These are phyloP conservation scores for Penicillium maclennaniae DNA, from an alignment of 495 filamentous ascomycete species.

Conservation along the genomic window DNA sequence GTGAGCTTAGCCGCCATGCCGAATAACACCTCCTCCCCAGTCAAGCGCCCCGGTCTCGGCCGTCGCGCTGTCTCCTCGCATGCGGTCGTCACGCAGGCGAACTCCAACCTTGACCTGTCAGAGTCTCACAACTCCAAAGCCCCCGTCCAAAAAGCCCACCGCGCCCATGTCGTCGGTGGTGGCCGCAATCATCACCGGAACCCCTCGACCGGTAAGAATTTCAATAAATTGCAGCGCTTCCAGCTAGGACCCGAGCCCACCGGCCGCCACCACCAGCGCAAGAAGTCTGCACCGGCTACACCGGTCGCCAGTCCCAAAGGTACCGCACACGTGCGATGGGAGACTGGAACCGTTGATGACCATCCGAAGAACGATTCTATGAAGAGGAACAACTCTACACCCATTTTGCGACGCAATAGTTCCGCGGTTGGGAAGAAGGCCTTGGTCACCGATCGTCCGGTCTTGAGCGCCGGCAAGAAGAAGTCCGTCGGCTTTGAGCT, in stretches of 20 bases:
- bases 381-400: conserved; percentile 46
- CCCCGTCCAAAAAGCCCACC: conserved; percentile 30
- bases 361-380: conserved; percentile 32
- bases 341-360: conserved; percentile 28
- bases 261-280: conserved; percentile 44
- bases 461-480: conserved; percentile 39
- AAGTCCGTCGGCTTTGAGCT: conserved; percentile 48
- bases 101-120: conserved; percentile 34
- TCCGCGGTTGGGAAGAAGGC: conserved; percentile 36
- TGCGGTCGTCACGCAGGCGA: conserved; percentile 41
- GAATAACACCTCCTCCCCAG: conserved; percentile 42
- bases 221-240: conserved; percentile 41
- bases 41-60: conserved; percentile 46
- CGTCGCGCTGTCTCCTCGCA: conserved; percentile 48
- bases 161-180: conserved; percentile 43
- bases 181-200: conserved; percentile 45
- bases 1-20: conserved; percentile 35
- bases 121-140: conserved; percentile 33
- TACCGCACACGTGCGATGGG: conserved; percentile 39
- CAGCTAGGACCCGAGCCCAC: conserved; percentile 29
- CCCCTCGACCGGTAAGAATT: conserved; percentile 40
- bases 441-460: conserved; percentile 36
- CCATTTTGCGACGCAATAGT: conserved; percentile 38
- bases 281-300: conserved; percentile 47
- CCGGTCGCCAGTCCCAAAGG: conserved; percentile 41